Evolutionary conservation across 176 grass and related monocot genomes (phyloP).

Genomic region (Avena insularis): DNA sequence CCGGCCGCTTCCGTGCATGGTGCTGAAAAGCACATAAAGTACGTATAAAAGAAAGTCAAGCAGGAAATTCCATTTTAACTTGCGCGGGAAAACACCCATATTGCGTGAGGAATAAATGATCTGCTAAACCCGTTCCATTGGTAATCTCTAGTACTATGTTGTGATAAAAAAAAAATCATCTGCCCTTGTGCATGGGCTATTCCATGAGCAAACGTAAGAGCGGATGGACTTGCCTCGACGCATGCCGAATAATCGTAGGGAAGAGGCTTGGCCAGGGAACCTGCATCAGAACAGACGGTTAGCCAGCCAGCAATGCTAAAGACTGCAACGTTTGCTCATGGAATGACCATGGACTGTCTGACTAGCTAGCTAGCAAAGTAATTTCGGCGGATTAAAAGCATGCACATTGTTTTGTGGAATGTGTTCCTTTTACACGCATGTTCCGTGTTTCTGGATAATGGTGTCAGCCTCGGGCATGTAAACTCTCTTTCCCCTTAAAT

Average conservation of each 20-base stretch:
- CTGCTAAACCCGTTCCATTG: background rate
- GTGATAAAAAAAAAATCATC: background rate
- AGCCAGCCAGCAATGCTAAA: too few relatives aligned
- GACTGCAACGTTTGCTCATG: too few relatives aligned
- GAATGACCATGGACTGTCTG: too few relatives aligned
- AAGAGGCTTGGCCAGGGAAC: constrained; percentile 47
- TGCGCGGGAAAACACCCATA: background rate
- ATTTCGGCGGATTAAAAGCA: background rate
- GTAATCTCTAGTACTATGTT: background rate
- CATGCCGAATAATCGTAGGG: constrained; percentile 76
- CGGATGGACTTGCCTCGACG: constrained; percentile 55
- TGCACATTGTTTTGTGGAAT: background rate
- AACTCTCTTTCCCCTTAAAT: too few relatives aligned
- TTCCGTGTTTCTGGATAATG: too few relatives aligned
- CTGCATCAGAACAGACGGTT: background rate
- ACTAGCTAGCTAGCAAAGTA: background rate
- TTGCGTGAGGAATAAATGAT: constrained; percentile 14
- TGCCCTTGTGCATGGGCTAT: background rate
- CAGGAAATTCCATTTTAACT: constrained; percentile 38
- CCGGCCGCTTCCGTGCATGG: constrained; percentile 37
- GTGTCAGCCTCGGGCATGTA: too few relatives aligned
- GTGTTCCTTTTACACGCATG: too few relatives aligned
- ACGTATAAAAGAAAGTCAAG: constrained; percentile 8
- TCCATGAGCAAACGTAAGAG: background rate
- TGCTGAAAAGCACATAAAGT: constrained; percentile 29